These are phyloP conservation scores for Hsuehochloa calcarea DNA, from an alignment of 176 grass and related monocot genomes.

Conservation along the genomic window DNA sequence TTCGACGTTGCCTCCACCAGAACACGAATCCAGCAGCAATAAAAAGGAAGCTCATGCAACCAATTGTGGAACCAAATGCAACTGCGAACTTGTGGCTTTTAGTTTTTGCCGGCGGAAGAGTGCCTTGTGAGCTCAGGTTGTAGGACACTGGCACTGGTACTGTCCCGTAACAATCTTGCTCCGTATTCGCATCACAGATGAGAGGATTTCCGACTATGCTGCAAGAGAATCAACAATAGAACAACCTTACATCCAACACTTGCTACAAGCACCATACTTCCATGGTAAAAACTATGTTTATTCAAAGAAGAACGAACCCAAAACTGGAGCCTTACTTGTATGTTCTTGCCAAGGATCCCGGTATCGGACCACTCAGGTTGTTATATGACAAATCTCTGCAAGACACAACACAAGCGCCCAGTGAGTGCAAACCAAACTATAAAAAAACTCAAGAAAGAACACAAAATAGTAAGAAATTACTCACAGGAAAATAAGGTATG, in stretches of 20 bases:
- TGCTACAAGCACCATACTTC: background rate
- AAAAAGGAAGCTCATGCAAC: conserved; percentile 54
- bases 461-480: conserved; percentile 8
- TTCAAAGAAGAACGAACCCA: background rate
- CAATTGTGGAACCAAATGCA: conserved; percentile 60
- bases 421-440: background rate
- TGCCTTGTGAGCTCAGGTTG: conserved; percentile 66
- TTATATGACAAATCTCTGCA: conserved; percentile 91
- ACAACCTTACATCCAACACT: background rate
- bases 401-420: background rate
- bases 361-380: conserved; percentile 76
- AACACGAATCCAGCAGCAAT: conserved; percentile 61
- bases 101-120: conserved; percentile 31
- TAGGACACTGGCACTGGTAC: conserved; percentile 64
- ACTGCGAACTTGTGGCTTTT: conserved; percentile 64
- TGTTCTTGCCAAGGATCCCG: conserved; percentile 63
- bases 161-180: conserved; percentile 76
- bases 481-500: conserved; percentile 84
- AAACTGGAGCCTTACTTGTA: conserved; percentile 65
- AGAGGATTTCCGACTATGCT: conserved; percentile 98
- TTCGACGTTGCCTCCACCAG: conserved; percentile 70
- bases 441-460: background rate
- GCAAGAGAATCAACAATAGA: conserved; percentile 35
- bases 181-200: conserved; percentile 55
- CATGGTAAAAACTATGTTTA: background rate